Conservation (phyloP, 192 early-diverging fungal species). For the Backusella luteola region DNA sequence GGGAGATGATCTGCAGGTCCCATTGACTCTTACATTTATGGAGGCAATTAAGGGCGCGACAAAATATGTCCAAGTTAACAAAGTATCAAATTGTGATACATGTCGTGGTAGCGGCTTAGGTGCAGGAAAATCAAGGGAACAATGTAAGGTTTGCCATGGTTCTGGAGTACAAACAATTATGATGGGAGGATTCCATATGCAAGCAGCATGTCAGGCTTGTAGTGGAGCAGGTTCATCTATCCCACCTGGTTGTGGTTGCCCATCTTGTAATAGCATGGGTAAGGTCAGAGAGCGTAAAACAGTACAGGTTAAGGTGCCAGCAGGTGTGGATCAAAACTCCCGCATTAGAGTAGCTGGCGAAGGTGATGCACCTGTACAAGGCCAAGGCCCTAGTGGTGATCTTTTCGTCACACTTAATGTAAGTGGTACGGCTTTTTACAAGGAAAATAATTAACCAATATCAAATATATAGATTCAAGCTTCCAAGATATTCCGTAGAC, state of each 20-base stretch:
- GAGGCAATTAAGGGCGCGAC: slow-evolving; percentile 82
- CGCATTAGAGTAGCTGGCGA: slow-evolving; percentile 72
- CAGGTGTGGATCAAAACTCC: slow-evolving; percentile 84
- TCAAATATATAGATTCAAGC: slow-evolving; percentile 16
- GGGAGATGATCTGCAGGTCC: slow-evolving; percentile 66
- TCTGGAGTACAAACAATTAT: slow-evolving; percentile 79
- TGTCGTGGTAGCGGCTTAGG: slow-evolving; percentile 85
- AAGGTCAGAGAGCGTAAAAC: slow-evolving; percentile 71
- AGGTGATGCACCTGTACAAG: slow-evolving; percentile 80
- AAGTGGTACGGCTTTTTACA: slow-evolving; percentile 2
- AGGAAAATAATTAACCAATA: neutral
- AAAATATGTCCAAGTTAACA: slow-evolving; percentile 63
- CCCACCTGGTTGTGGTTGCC: slow-evolving; percentile 65
- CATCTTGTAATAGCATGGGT: slow-evolving; percentile 78
- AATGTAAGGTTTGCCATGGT: slow-evolving; percentile 78
- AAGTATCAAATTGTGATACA: slow-evolving; percentile 69
- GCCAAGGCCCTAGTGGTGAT: slow-evolving; percentile 77
- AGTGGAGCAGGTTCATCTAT: slow-evolving; percentile 78
- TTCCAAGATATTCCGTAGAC: slow-evolving; percentile 78
- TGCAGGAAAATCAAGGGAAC: slow-evolving; percentile 65
- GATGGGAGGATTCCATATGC: slow-evolving; percentile 91
- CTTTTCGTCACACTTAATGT: slow-evolving; percentile 82
- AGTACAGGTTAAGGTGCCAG: slow-evolving; percentile 76
- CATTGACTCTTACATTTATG: slow-evolving; percentile 81
- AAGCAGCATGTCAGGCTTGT: slow-evolving; percentile 79